Base-by-base conservation (phyloP, 257 asterid species). In the Solanum peruvianum region DNA sequence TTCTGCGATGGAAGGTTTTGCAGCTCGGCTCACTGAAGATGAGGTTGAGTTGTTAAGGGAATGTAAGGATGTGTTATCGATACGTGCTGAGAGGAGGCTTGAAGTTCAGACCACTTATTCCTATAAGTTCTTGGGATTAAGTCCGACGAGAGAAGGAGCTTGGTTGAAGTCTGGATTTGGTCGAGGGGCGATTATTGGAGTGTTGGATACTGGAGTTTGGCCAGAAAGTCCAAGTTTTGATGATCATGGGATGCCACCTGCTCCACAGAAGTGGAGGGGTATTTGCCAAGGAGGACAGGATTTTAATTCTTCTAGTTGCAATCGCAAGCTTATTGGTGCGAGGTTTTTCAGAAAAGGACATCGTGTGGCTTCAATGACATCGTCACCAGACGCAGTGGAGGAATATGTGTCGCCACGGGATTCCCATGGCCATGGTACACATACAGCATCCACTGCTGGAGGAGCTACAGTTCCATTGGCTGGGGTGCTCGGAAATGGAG, bases 221-320 rank as follows among this genome's bases (percentile, higher is more conserved):
- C 99, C 99, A 0, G 98, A 95, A 85, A 94, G 98, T 84, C 97
- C 98, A 21, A 95, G 98, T 93, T 96, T 96, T 85, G 92, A 91
- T 69, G 98, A 96, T 58, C 88, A 42, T 2, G 94, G 93, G 52
- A 93, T 95, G 96, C 94, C 96, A 11, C 96, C 94, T 2, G 92
- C 91, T 58, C 99, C 99, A 1, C 82, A 25, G 56, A 96, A 89
- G 82, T 96, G 99, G 99, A 92, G 86, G 87, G 99, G 99, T 71
- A 88, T 91, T 31, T 95, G 98, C 90, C 98, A 96, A 49, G 85
- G 49, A 56, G 99, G 98, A 18, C 87, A 90, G 77, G 86, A 84
- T 41, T 96, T 95, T 90, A 85, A 87, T 67, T 87, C 97, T 64
- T 91, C 98, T 11, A 90, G 64, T 23, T 96, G 99, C 20, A 96